A percentile compares a stretch with the other conserved stretches of the same genome.
Conservation (phyloP, 1,284 basidiomycete genomes). For the Singerocomus rubriflavus region DNA sequence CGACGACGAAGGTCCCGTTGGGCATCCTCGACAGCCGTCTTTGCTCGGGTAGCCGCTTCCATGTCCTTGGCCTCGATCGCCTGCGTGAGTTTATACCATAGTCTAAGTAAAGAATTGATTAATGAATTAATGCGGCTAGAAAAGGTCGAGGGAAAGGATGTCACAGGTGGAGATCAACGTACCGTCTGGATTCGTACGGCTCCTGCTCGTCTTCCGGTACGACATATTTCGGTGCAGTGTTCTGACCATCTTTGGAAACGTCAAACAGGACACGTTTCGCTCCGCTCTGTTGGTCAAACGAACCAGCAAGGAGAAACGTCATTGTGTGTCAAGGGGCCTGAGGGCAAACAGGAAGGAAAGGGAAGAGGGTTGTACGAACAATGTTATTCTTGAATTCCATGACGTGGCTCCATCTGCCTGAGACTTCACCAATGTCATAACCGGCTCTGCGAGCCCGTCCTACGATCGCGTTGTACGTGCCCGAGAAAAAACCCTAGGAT, state of each 20-base stretch:
- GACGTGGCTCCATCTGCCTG: conserved; percentile 86
- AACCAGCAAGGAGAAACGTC: not conserved
- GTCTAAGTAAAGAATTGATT: conserved; percentile 36
- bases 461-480: conserved; percentile 89
- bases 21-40: conserved; percentile 88
- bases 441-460: conserved; percentile 74
- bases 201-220: conserved; percentile 87
- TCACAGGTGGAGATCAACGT: conserved; percentile 20
- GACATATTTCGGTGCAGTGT: conserved; percentile 80
- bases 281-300: conserved; percentile 45
- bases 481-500: conserved; percentile 90
- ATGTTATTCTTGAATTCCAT: conserved; percentile 84
- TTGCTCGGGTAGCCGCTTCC: conserved; percentile 90
- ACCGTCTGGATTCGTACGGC: conserved; percentile 85
- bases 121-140: not conserved
- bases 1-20: conserved; percentile 81
- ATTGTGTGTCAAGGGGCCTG: not conserved
- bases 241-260: conserved; percentile 69
- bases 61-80: conserved; percentile 90
- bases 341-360: not conserved
- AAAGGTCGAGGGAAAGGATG: not conserved
- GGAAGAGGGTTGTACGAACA: conserved; percentile 38
- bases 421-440: conserved; percentile 81
- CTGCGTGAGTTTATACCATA: conserved; percentile 85
- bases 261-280: conserved; percentile 83